A percentile compares a stretch with the other conserved stretches of the same genome.
phyloP scores from a whole-genome alignment of 306 rosid species.

The Neltuma alba region DNA sequence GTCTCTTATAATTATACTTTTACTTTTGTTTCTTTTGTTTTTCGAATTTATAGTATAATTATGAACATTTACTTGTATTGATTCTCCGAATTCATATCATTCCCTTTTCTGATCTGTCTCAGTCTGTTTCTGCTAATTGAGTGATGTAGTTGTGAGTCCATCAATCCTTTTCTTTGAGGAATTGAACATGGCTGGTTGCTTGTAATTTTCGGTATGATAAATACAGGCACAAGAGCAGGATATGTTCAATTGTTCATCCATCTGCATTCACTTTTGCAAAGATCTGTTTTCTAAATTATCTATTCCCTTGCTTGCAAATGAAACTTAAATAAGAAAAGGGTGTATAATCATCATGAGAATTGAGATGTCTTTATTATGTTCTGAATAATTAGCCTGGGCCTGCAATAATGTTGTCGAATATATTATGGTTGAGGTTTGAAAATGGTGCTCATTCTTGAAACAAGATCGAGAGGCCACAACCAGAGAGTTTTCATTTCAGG shows the following conservation, averaged over 20 bases:
- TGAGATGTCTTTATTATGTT: background rate
- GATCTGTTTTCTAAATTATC: background rate
- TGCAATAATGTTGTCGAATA: conserved; percentile 11
- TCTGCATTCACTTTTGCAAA: background rate
- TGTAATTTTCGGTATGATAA: background rate
- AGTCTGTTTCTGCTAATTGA: conserved; percentile 12
- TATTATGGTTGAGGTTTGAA: conserved; percentile 14
- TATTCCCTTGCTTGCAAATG: background rate
- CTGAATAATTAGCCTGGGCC: background rate
- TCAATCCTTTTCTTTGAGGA: conserved; percentile 1
- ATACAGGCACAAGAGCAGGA: background rate
- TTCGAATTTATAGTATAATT: conserved; percentile 64
- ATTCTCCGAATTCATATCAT: conserved; percentile 46
- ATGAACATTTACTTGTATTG: conserved; percentile 60
- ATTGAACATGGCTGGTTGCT: background rate
- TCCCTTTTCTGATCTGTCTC: conserved; percentile 27
- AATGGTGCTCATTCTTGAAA: conserved; percentile 21
- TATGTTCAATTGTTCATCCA: background rate
- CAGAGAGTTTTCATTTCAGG: conserved; percentile 8
- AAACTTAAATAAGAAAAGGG: background rate
- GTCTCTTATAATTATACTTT: conserved; percentile 67
- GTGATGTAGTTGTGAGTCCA: conserved; percentile 11
- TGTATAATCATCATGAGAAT: background rate
- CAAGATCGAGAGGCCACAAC: conserved; percentile 22
- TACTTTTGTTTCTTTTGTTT: conserved; percentile 50